Evolutionary conservation across 345 rosid species (phyloP).

Genomic region (Eucalyptus globulus): DNA sequence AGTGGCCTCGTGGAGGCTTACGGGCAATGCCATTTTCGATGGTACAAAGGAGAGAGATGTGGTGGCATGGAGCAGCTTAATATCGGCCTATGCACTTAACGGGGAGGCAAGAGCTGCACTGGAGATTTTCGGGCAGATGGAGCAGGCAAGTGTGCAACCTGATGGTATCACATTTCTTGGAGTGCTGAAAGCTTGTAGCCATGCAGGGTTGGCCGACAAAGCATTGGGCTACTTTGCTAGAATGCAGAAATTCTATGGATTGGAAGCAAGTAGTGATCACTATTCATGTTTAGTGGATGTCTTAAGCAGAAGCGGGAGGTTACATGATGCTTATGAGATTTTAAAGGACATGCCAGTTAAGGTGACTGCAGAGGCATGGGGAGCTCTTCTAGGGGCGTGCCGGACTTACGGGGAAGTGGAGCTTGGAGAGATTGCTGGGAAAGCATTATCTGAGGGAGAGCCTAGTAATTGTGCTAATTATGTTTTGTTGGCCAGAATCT

Average conservation of each 20-base stretch:
- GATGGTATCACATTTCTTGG: slow-evolving; percentile 47
- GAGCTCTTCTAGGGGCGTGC: neutral
- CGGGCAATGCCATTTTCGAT: neutral
- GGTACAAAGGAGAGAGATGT: slow-evolving; percentile 19
- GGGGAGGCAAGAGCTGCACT: slow-evolving; percentile 42
- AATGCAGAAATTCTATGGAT: neutral
- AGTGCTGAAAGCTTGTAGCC: slow-evolving; percentile 58
- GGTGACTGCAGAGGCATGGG: neutral
- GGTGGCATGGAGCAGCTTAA: slow-evolving; percentile 61
- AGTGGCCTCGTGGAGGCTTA: neutral
- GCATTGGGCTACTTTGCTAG: slow-evolving; percentile 2
- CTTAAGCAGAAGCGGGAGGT: too few species aligned
- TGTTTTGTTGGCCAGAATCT: neutral
- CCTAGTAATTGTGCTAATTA: too few species aligned
- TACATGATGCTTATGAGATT: too few species aligned
- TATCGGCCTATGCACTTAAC: slow-evolving; percentile 48
- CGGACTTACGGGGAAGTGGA: too few species aligned
- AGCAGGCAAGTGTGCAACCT: slow-evolving; percentile 27
- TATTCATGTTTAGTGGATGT: too few species aligned
- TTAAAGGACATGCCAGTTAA: neutral
- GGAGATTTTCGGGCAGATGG: slow-evolving; percentile 40
- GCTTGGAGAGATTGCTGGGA: too few species aligned
- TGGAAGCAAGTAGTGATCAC: neutral
- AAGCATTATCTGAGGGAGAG: too few species aligned
- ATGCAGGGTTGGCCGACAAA: slow-evolving; percentile 51